A percentile compares a stretch with the other conserved stretches of the same genome.
These are phyloP conservation scores for Crassisporium funariophilum DNA, from an alignment of 768 basidiomycete species.

Conservation along the genomic window DNA sequence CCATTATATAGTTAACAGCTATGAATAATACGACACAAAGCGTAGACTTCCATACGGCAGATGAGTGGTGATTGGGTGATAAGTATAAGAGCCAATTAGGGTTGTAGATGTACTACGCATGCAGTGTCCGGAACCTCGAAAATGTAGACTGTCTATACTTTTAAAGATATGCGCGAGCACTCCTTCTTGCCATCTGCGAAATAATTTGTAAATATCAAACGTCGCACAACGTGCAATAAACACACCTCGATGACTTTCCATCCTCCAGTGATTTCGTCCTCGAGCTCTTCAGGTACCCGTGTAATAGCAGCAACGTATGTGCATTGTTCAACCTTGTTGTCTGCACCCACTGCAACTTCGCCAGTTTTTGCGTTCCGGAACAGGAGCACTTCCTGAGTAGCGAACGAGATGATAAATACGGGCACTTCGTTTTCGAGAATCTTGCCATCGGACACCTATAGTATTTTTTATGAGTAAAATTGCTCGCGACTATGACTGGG, in stretches of 20 bases:
- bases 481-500: neutral
- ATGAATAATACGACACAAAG: too few relatives aligned
- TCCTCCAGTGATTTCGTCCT: constrained; percentile 92
- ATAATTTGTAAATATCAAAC: constrained; percentile 6
- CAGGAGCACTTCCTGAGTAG: constrained; percentile 90
- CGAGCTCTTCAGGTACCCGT: constrained; percentile 82
- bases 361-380: constrained; percentile 89
- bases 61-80: neutral
- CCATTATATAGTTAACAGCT: too few relatives aligned
- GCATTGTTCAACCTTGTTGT: constrained; percentile 91
- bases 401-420: constrained; percentile 88
- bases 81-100: neutral
- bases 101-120: neutral
- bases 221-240: constrained; percentile 6
- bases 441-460: constrained; percentile 82
- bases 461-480: neutral
- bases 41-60: neutral
- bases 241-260: constrained; percentile 97
- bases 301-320: constrained; percentile 92
- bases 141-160: constrained; percentile 23
- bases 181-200: constrained; percentile 44
- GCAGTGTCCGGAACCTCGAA: too few relatives aligned
- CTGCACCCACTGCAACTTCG: constrained; percentile 86
- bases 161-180: constrained; percentile 50
- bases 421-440: constrained; percentile 89